Conservation (phyloP, 1,284 basidiomycete genomes). For the Sporisorium sorghi region DNA sequence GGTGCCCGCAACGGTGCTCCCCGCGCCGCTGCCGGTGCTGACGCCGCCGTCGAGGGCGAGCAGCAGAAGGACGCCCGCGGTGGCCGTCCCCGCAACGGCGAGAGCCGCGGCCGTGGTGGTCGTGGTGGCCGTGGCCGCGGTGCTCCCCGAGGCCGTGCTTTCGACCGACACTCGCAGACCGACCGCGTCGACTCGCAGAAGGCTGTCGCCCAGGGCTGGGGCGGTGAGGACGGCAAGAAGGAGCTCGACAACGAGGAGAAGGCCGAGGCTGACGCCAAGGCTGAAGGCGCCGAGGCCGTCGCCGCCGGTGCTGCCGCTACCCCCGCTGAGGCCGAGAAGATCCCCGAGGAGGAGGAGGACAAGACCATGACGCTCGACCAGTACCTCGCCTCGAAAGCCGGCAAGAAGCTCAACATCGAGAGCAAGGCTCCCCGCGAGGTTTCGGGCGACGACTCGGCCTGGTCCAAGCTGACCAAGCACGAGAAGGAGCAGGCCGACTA, state of each 20-base stretch:
- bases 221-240: constrained; percentile 82
- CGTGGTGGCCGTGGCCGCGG: constrained; percentile 72
- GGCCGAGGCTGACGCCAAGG: constrained; percentile 71
- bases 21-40: constrained; percentile 43
- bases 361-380: constrained; percentile 85
- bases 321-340: constrained; percentile 57
- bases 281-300: constrained; percentile 55
- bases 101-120: constrained; percentile 70
- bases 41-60: constrained; percentile 50
- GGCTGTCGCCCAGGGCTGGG: constrained; percentile 91
- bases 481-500: constrained; percentile 62
- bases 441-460: constrained; percentile 56
- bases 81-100: constrained; percentile 39
- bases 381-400: constrained; percentile 80
- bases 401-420: constrained; percentile 64
- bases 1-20: constrained; percentile 52
- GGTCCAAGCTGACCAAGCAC: constrained; percentile 60
- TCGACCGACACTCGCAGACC: constrained; percentile 84
- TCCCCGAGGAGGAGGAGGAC: constrained; percentile 85
- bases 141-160: constrained; percentile 76
- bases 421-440: constrained; percentile 54
- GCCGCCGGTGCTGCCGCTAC: constrained; percentile 68
- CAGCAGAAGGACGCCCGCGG: constrained; percentile 49
- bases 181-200: constrained; percentile 86
- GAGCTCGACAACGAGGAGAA: constrained; percentile 82